phyloP scores from a whole-genome alignment of 139 green algal species.

The Chlamydomonas asymmetrica region DNA sequence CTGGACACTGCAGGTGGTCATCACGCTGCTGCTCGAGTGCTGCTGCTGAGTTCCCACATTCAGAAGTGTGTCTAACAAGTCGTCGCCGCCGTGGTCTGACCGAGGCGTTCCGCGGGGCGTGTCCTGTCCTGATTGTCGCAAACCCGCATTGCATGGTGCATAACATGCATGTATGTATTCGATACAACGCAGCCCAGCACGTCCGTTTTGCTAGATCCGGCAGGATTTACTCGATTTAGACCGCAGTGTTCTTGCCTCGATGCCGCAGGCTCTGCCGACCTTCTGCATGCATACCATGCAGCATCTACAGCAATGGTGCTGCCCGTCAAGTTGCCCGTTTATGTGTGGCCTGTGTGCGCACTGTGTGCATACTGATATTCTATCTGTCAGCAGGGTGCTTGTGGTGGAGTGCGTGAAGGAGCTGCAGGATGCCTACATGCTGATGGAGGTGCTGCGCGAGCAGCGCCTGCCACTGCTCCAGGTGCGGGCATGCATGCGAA shows the following conservation, averaged over 20 bases:
- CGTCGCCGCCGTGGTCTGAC: too few species aligned
- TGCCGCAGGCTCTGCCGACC: not conserved
- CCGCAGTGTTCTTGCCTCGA: not conserved
- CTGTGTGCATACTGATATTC: too few species aligned
- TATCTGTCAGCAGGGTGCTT: not conserved
- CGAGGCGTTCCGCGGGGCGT: too few species aligned
- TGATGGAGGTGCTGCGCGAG: constrained; percentile 22
- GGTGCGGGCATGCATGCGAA: constrained; percentile 13
- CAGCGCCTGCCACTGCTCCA: constrained; percentile 23
- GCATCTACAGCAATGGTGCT: too few species aligned
- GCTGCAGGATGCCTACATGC: constrained; percentile 9
- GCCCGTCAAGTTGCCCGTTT: too few species aligned
- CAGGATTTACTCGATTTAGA: not conserved
- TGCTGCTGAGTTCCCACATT: not conserved
- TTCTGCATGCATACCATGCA: not conserved
- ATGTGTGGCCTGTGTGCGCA: too few species aligned
- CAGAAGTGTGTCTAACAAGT: too few species aligned
- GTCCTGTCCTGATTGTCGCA: too few species aligned
- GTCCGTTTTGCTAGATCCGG: not conserved
- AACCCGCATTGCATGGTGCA: too few species aligned
- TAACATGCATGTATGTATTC: too few species aligned
- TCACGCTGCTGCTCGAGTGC: not conserved
- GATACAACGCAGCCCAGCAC: too few species aligned
- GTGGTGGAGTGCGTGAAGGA: constrained; percentile 30
- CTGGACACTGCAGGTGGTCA: not conserved